Base-by-base conservation (phyloP, 2,329 filamentous ascomycete genomes). In the Neonectria faginata region DNA sequence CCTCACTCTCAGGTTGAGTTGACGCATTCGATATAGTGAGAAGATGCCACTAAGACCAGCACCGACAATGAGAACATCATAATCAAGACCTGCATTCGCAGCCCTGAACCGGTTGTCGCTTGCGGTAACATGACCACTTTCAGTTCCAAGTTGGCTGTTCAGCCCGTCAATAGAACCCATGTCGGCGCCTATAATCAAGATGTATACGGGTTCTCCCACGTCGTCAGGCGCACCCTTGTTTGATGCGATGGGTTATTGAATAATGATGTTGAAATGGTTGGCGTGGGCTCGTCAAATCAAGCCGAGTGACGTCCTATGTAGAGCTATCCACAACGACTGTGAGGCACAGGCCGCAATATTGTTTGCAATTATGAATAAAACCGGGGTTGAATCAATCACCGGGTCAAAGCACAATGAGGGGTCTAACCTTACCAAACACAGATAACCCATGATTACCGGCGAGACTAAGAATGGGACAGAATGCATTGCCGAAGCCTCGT, bases 21-120 rank as follows among this genome's bases (percentile, higher is more conserved):
- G 67, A 5, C 76, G 73, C 73, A 84, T 79, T 3, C 77, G 77
- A 68, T 82, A 76, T 8, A 82, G 69, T 1, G 76, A 75, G 25
- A 79, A 80, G 51, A 84, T 80, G 5, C 81, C 81, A 45, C 77
- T 79, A 3, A 82, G 72, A 2, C 70, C 69, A 31, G 67, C 70
- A 9, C 70, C 70, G 5, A 72, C 16, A 16, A 72, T 70, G 11
- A 72, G 54, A 1, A 72, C 66, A 56, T 72, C 70, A 18, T 72
- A 72, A 22, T 70, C 70, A 2, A 71, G 52, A 10, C 57, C 39
- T n/a, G 45, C 44, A 45, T 55, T 55, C 16, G 29, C 45, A 47
- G 44, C 11, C 12, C 9, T 11, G 2, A 47, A 47, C 20, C 11
- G 7, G 6, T 47, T 47, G 44, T 8, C 20, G 12, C 25, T 47